A percentile compares a stretch with the other conserved stretches of the same genome.
These are phyloP conservation scores for Aquanectria penicillioides DNA, from an alignment of 2,329 filamentous ascomycete species.

Conservation along the genomic window DNA sequence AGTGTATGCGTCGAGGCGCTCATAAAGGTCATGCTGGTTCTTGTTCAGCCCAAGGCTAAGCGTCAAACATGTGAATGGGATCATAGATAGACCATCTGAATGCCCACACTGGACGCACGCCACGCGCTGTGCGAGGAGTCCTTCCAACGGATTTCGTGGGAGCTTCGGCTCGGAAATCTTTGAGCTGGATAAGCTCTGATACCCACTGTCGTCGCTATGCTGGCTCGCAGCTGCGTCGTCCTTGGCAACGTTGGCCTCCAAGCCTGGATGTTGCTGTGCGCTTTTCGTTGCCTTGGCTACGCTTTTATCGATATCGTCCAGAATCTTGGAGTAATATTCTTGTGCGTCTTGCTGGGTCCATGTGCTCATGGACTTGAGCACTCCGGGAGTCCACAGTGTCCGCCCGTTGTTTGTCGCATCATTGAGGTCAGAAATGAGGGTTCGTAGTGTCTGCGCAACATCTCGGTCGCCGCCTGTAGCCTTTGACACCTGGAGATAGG, in stretches of 20 bases:
- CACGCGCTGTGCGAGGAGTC: constrained; percentile 86
- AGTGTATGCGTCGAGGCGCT: constrained; percentile 86
- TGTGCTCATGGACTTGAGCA: constrained; percentile 91
- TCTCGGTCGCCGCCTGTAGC: constrained; percentile 44
- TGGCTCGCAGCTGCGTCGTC: constrained; percentile 58
- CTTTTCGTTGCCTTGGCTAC: constrained; percentile 60
- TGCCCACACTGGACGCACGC: constrained; percentile 87
- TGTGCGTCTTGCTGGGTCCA: constrained; percentile 98
- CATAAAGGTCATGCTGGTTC: constrained; percentile 74
- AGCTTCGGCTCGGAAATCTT: constrained; percentile 50
- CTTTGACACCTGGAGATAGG: constrained; percentile 48
- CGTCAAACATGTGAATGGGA: constrained; percentile 93
- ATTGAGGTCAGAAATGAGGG: constrained; percentile 76
- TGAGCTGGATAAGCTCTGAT: constrained; percentile 57
- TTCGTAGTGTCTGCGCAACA: constrained; percentile 63
- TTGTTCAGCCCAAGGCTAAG: constrained; percentile 77
- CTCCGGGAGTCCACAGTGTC: constrained; percentile 82
- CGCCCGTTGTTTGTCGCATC: constrained; percentile 75
- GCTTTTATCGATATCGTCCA: constrained; percentile 87
- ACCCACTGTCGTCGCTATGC: constrained; percentile 67
- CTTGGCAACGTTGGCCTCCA: constrained; percentile 51
- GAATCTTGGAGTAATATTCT: constrained; percentile 92
- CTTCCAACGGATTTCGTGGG: constrained; percentile 83
- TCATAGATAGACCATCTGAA: constrained; percentile 88
- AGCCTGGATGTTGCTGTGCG: constrained; percentile 44